Base-by-base conservation (phyloP, 2,329 filamentous ascomycete species). In the Tolypocladium tundrense region DNA sequence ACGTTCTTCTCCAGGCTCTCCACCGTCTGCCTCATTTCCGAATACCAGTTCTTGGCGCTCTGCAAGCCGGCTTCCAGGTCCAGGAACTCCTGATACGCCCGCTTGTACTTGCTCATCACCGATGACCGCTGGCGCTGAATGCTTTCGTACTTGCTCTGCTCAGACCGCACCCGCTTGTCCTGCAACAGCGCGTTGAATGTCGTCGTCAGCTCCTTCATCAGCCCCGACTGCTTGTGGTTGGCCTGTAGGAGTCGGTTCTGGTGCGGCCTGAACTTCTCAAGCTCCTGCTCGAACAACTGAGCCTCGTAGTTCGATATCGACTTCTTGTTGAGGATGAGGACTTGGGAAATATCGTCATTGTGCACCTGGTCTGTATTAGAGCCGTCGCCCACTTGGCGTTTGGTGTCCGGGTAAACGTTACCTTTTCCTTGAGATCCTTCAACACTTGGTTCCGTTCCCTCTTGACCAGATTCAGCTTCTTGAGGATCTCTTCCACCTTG, bases 371-470 rank as follows among this genome's bases (percentile, higher is more conserved):
- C 21, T 53, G 61, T 60, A 59, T 73, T 58, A 68, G 65, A 9
- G 52, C 43, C 33, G 33, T 27, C 19, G 4, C 48, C 43, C 6
- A 21, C 40, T 31, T 10, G 2, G 24, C 16, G 11, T 27, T 35
- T 24, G 21, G 11, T 5, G 19, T 40, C 35, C 19, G 16, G 2
- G 16, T 2, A 10, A 3, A 35, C 27, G 3, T 66, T 72, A 95
- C 94, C 86, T 96, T 97, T 64, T 97, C 92, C 72, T 99, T 99
- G 65, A 99, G 78, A 73, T 99, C 94, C 72, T 97, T 97, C 63
- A 99, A 75, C 45, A 97, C 90, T 73, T 97, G 92, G 60, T 88
- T 86, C 60, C 94, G 81, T 72, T 99, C 95, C 59, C 90, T 83
- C 77, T 97, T 97, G 66, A 99, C 87, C 42, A 96, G 78, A 66